Evolutionary conservation across 805 yeast genomes (phyloP).

Genomic region (Candida hispaniensis): DNA sequence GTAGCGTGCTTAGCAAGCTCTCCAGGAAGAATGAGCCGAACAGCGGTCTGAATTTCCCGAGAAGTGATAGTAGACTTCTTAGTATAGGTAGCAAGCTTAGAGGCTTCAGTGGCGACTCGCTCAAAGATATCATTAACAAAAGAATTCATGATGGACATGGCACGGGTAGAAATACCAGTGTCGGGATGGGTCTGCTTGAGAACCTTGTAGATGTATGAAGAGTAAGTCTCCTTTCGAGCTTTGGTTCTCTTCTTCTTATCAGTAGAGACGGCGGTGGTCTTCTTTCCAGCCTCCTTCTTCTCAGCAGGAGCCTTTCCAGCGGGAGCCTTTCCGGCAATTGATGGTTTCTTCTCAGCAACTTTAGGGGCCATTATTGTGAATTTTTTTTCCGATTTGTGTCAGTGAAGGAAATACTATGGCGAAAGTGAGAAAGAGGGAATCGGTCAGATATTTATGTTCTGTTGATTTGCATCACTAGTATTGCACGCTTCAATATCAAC

Average conservation of each 20-base stretch:
- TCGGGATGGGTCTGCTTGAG: conserved; percentile 99
- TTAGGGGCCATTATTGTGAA: conserved; percentile 32
- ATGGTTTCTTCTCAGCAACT: conserved; percentile 55
- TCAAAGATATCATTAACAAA: conserved; percentile 96
- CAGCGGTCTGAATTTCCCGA: conserved; percentile 98
- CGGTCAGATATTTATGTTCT: too few species aligned
- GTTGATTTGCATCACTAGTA: too few species aligned
- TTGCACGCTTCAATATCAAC: too few species aligned
- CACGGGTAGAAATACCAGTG: conserved; percentile 97
- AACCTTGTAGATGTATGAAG: conserved; percentile 96
- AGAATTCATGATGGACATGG: conserved; percentile 98
- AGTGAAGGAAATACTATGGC: conserved; percentile 19
- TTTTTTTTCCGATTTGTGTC: conserved; percentile 25
- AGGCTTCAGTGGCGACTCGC: conserved; percentile 96
- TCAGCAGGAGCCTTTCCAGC: conserved; percentile 98
- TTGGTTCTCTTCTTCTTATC: conserved; percentile 86
- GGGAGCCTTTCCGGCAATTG: conserved; percentile 37
- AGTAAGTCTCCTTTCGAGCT: conserved; percentile 96
- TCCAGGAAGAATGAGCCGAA: conserved; percentile 95
- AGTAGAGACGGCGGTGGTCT: conserved; percentile 69
- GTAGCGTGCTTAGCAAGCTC: conserved; percentile 98
- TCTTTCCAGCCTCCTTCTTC: conserved; percentile 83
- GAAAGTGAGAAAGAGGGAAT: conserved; percentile 23
- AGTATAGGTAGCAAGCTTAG: conserved; percentile 97
- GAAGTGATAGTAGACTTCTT: conserved; percentile 96